These are phyloP conservation scores for Chlorella sorokiniana DNA, from an alignment of 139 green algal species.

Conservation along the genomic window DNA sequence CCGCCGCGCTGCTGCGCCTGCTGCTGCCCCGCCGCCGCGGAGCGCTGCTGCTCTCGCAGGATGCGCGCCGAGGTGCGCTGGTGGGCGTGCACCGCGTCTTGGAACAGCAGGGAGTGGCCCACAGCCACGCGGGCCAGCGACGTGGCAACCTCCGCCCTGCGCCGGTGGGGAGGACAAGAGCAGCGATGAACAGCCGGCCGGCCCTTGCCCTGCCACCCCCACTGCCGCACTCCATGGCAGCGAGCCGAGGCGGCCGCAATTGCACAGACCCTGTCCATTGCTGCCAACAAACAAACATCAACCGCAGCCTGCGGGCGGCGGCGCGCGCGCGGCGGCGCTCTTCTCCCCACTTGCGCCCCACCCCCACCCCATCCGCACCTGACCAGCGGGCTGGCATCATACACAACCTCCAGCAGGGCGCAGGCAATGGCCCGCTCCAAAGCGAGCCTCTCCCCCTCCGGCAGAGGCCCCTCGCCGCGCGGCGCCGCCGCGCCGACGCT, in stretches of 20 bases:
- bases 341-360: neutral
- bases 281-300: slow-evolving; percentile 50
- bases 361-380: neutral
- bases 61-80: slow-evolving; percentile 42
- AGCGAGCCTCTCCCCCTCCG: slow-evolving; percentile 10
- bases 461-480: no score
- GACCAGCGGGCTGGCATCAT: slow-evolving; percentile 76
- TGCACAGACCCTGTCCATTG: no score
- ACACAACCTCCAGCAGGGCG: slow-evolving; percentile 61
- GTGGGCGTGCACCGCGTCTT: slow-evolving; percentile 50
- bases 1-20: neutral
- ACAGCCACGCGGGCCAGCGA: slow-evolving; percentile 72
- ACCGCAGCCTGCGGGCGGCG: neutral
- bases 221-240: neutral
- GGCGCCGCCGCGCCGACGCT: neutral
- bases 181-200: no score
- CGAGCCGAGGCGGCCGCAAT: no score
- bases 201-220: no score
- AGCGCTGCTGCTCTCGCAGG: slow-evolving; percentile 23
- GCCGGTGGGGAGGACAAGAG: slow-evolving; percentile 29
- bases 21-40: neutral
- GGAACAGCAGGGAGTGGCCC: slow-evolving; percentile 61
- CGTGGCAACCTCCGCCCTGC: slow-evolving; percentile 75
- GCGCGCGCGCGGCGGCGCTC: neutral
- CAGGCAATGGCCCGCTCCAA: slow-evolving; percentile 47